These are phyloP conservation scores for Umbelopsis sp. DNA, from an alignment of 192 early-diverging fungal genomes.

Conservation along the genomic window DNA sequence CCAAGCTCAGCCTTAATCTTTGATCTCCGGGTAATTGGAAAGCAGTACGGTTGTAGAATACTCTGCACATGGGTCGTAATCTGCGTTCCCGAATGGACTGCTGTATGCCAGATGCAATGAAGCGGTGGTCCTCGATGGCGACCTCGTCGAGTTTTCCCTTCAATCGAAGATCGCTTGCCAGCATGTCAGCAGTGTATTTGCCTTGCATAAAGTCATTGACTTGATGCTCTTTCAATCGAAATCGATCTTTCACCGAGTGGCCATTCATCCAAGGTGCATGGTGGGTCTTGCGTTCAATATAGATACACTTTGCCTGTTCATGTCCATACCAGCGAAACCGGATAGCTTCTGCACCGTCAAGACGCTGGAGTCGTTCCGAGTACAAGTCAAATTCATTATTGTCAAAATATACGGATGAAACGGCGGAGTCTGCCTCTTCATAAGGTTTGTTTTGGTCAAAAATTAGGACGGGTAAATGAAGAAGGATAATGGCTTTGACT, in stretches of 20 bases:
- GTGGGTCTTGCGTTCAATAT: constrained; percentile 40
- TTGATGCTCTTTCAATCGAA: constrained; percentile 89
- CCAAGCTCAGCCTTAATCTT: constrained; percentile 46
- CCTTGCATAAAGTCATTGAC: constrained; percentile 86
- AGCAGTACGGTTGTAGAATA: constrained; percentile 52
- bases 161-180: constrained; percentile 61
- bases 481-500: constrained; percentile 89
- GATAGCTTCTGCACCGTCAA: constrained; percentile 87
- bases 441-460: constrained; percentile 81
- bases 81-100: constrained; percentile 62
- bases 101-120: constrained; percentile 77
- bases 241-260: constrained; percentile 80
- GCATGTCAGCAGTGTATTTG: constrained; percentile 63
- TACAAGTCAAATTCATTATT: constrained; percentile 91
- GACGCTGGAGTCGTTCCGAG: constrained; percentile 80
- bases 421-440: constrained; percentile 82
- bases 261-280: constrained; percentile 43
- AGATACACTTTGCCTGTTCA: constrained; percentile 8
- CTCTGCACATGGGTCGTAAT: constrained; percentile 62
- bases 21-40: constrained; percentile 54
- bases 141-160: constrained; percentile 69
- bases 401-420: constrained; percentile 96
- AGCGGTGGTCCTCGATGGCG: constrained; percentile 44
- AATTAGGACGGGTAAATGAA: constrained; percentile 89
- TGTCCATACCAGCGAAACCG: constrained; percentile 94